phyloP scores from a whole-genome alignment of 106 monocot species.

The Dioscorea dumetorum region DNA sequence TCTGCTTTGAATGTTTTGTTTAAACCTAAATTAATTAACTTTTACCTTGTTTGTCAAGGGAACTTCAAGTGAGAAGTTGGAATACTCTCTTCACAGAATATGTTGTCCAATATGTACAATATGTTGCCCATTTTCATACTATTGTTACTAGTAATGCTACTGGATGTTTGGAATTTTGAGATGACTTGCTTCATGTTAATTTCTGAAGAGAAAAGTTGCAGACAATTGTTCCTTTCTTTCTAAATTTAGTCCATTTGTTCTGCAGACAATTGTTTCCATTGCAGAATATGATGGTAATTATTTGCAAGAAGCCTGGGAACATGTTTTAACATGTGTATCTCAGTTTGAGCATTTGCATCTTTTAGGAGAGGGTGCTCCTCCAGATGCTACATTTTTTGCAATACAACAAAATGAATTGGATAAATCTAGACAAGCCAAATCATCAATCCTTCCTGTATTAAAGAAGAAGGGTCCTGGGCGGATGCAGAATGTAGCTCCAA shows the following conservation, averaged over 20 bases:
- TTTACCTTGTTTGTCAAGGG: too few species aligned
- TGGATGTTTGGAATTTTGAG: too few species aligned
- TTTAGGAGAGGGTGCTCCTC: slow-evolving; percentile 87
- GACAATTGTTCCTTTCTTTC: too few species aligned
- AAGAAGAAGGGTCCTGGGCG: slow-evolving; percentile 72
- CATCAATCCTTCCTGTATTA: slow-evolving; percentile 79
- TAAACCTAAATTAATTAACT: too few species aligned
- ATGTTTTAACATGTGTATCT: slow-evolving; percentile 92
- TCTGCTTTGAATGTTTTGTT: too few species aligned
- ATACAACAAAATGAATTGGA: slow-evolving; percentile 75
- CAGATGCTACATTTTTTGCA: slow-evolving; percentile 96
- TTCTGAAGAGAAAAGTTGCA: too few species aligned
- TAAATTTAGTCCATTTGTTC: neutral
- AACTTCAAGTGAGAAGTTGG: too few species aligned
- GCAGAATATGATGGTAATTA: slow-evolving; percentile 98
- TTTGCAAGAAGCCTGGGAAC: slow-evolving; percentile 98
- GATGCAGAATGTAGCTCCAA: slow-evolving; percentile 42
- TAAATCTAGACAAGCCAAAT: slow-evolving; percentile 76
- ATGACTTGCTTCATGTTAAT: too few species aligned
- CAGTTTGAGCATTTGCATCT: slow-evolving; percentile 96
- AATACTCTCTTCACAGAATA: too few species aligned
- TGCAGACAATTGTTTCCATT: slow-evolving; percentile 82
- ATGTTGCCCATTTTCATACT: too few species aligned
- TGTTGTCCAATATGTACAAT: too few species aligned
- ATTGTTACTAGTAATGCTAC: too few species aligned